Conservation (phyloP, 2,329 filamentous ascomycete genomes). For the Alternaria brassicicola region DNA sequence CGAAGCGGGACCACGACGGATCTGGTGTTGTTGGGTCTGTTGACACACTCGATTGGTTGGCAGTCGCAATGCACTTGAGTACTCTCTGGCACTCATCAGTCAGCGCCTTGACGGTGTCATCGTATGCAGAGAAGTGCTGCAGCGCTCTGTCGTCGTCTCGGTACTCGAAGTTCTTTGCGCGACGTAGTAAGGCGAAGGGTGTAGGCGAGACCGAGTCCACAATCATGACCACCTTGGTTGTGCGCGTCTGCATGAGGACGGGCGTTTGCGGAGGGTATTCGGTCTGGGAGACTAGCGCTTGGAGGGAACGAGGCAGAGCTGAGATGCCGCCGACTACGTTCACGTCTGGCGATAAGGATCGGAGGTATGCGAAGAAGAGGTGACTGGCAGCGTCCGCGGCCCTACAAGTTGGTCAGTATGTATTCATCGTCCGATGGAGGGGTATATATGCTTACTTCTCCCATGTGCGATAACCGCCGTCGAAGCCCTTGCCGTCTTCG, state of each 20-base stretch:
- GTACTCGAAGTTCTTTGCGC: slow-evolving; percentile 95
- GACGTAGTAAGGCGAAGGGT: slow-evolving; percentile 85
- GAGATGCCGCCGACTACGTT: slow-evolving; percentile 79
- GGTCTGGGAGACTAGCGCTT: slow-evolving; percentile 87
- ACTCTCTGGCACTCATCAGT: slow-evolving; percentile 95
- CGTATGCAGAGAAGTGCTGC: slow-evolving; percentile 83
- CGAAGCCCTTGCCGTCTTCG: slow-evolving; percentile 88
- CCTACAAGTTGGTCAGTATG: slow-evolving; percentile 56
- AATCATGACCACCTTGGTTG: slow-evolving; percentile 93
- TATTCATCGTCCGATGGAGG: not conserved
- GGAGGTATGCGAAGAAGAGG: slow-evolving; percentile 95
- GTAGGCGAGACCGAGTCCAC: slow-evolving; percentile 94
- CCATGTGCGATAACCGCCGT: slow-evolving; percentile 92
- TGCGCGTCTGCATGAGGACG: slow-evolving; percentile 75
- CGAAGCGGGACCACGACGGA: slow-evolving; percentile 95
- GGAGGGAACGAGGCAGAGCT: slow-evolving; percentile 84
- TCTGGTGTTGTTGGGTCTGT: slow-evolving; percentile 63
- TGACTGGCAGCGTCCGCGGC: slow-evolving; percentile 96
- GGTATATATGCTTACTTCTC: slow-evolving; percentile 62
- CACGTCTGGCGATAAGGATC: slow-evolving; percentile 82
- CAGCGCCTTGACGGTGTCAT: slow-evolving; percentile 84
- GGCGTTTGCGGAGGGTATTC: slow-evolving; percentile 89
- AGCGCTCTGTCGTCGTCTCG: slow-evolving; percentile 85
- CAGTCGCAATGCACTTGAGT: slow-evolving; percentile 82
- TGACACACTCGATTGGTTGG: slow-evolving; percentile 78